Evolutionary conservation across 495 filamentous ascomycete species (phyloP).

Genomic region (Articulospora tetracladia): DNA sequence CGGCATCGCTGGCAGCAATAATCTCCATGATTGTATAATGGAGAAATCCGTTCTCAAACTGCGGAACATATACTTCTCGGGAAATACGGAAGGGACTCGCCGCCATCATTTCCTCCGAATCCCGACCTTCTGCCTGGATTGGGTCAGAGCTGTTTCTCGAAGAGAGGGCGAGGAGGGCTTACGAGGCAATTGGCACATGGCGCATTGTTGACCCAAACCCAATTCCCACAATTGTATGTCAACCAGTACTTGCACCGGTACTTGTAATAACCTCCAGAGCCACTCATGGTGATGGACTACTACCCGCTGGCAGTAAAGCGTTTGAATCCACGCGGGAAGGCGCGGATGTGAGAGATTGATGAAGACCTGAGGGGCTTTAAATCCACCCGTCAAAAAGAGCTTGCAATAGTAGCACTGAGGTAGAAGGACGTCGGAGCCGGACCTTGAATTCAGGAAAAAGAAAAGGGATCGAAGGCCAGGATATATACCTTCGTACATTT

Average conservation of each 20-base stretch:
- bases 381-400: not conserved
- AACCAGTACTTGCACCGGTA: constrained; percentile 60
- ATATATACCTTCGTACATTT: constrained; percentile 19
- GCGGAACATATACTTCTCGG: constrained; percentile 37
- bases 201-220: constrained; percentile 58
- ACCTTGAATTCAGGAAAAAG: constrained; percentile 22
- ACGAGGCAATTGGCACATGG: constrained; percentile 55
- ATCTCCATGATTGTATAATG: constrained; percentile 43
- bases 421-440: not conserved
- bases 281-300: constrained; percentile 43
- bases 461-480: constrained; percentile 24
- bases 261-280: constrained; percentile 55
- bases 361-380: not conserved
- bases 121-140: constrained; percentile 42
- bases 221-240: constrained; percentile 54
- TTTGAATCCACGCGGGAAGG: constrained; percentile 21
- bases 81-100: constrained; percentile 24
- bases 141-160: constrained; percentile 1
- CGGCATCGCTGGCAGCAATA: constrained; percentile 25
- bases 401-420: not conserved
- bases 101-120: constrained; percentile 30
- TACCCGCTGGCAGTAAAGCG: constrained; percentile 32
- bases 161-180: constrained; percentile 25
- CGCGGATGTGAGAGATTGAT: not conserved
- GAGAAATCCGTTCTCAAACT: constrained; percentile 37